Evolutionary conservation across 192 early-diverging fungal species (phyloP).

Genomic region (Rhizophagus prolifer): DNA sequence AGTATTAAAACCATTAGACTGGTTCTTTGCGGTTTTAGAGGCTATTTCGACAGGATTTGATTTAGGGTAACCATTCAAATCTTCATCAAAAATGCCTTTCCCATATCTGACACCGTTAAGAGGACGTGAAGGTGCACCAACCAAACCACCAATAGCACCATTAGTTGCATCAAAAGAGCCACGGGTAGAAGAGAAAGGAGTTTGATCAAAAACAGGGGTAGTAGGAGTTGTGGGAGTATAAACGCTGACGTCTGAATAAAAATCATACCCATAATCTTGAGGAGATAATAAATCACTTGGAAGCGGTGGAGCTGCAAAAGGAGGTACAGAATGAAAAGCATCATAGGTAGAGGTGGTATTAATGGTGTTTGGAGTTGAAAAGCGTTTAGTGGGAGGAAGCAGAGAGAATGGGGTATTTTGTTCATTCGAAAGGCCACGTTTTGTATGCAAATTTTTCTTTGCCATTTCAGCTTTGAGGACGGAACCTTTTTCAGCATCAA

Average conservation of each 20-base stretch:
- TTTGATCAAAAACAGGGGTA: slow-evolving; percentile 47
- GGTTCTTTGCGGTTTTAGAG: slow-evolving; percentile 16
- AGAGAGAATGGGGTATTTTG: slow-evolving; percentile 33
- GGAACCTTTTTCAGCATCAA: slow-evolving; percentile 84
- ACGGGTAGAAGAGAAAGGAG: slow-evolving; percentile 32
- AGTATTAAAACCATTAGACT: slow-evolving; percentile 48
- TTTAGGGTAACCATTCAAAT: slow-evolving; percentile 44
- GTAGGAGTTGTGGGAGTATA: slow-evolving; percentile 41
- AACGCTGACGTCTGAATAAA: slow-evolving; percentile 50
- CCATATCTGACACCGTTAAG: slow-evolving; percentile 27
- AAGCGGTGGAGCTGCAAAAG: slow-evolving; percentile 41
- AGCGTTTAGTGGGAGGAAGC: slow-evolving; percentile 19
- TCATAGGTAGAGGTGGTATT: slow-evolving; percentile 36
- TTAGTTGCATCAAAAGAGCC: slow-evolving; percentile 40
- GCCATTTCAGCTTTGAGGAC: slow-evolving; percentile 98
- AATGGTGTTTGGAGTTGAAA: slow-evolving; percentile 18
- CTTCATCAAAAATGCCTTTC: slow-evolving; percentile 41
- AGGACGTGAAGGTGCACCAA: slow-evolving; percentile 27
- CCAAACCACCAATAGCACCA: slow-evolving; percentile 38
- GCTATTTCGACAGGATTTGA: slow-evolving; percentile 43
- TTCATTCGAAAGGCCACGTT: slow-evolving; percentile 69
- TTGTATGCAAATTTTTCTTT: slow-evolving; percentile 96
- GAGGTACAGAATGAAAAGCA: slow-evolving; percentile 42
- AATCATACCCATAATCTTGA: slow-evolving; percentile 52
- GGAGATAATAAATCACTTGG: slow-evolving; percentile 60